Conservation (phyloP, 139 green algal genomes). For the Chlamydomonas schloesseri region DNA sequence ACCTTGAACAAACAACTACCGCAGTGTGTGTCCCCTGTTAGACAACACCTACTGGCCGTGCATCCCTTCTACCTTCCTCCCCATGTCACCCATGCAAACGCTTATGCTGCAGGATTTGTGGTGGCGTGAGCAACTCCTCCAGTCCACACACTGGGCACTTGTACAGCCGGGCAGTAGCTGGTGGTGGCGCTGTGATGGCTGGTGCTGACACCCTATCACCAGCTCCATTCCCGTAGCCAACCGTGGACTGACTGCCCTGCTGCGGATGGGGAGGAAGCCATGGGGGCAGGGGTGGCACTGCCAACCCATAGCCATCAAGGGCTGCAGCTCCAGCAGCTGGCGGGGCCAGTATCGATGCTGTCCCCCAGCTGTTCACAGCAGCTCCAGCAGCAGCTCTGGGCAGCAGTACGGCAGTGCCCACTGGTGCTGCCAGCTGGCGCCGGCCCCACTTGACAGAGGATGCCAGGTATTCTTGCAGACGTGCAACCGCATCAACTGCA, state of each 20-base stretch:
- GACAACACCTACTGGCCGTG: too few species aligned
- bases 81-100: not conserved
- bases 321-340: too few species aligned
- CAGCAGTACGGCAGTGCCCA: not conserved
- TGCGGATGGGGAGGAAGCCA: too few species aligned
- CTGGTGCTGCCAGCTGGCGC: not conserved
- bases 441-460: not conserved
- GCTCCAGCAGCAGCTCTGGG: too few species aligned
- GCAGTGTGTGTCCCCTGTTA: too few species aligned
- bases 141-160: slow-evolving; percentile 44
- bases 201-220: not conserved
- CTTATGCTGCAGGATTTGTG: slow-evolving; percentile 53
- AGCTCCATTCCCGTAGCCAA: not conserved
- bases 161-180: not conserved
- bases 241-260: not conserved
- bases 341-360: too few species aligned
- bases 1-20: too few species aligned
- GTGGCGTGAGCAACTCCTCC: slow-evolving; percentile 19
- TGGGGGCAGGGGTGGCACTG: too few species aligned
- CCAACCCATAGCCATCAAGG: too few species aligned
- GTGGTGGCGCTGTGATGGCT: not conserved
- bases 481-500: not conserved
- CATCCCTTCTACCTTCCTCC: not conserved
- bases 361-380: not conserved
- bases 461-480: not conserved